phyloP scores from a whole-genome alignment of 148 eudicot genomes.

The Camellia granthamiana region DNA sequence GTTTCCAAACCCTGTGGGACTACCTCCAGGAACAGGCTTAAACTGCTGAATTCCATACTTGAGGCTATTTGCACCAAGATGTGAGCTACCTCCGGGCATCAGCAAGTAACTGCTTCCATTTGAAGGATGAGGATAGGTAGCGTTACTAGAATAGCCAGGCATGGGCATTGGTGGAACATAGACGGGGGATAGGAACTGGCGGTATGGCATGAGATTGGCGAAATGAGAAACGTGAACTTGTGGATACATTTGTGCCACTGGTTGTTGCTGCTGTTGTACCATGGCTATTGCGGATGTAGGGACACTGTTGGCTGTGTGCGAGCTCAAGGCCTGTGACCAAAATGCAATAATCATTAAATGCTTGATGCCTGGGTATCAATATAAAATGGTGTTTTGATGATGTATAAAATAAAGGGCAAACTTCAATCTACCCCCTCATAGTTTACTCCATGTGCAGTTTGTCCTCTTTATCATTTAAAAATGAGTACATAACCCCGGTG shows the following conservation, averaged over 20 bases:
- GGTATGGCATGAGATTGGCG: conserved; percentile 82
- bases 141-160: conserved; percentile 76
- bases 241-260: conserved; percentile 86
- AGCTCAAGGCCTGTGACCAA: conserved; percentile 49
- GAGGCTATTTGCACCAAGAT: conserved; percentile 51
- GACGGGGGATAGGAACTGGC: conserved; percentile 70
- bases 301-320: conserved; percentile 49
- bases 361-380: not conserved
- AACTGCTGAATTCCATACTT: conserved; percentile 87
- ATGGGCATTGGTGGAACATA: conserved; percentile 83
- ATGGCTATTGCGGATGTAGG: conserved; percentile 62
- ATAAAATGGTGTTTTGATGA: not conserved
- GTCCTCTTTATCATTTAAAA: too few species aligned
- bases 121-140: conserved; percentile 78
- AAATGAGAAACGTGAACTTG: conserved; percentile 76
- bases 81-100: conserved; percentile 86
- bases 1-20: conserved; percentile 70
- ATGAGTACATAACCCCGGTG: too few species aligned
- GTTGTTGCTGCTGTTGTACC: conserved; percentile 69
- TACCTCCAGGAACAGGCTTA: conserved; percentile 72
- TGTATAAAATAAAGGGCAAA: not conserved
- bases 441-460: too few species aligned
- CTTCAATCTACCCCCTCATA: too few species aligned
- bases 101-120: conserved; percentile 78
- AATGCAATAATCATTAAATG: conserved; percentile 11